Base-by-base conservation (phyloP, 768 basidiomycete genomes). In the Psilocybe cyanescens region DNA sequence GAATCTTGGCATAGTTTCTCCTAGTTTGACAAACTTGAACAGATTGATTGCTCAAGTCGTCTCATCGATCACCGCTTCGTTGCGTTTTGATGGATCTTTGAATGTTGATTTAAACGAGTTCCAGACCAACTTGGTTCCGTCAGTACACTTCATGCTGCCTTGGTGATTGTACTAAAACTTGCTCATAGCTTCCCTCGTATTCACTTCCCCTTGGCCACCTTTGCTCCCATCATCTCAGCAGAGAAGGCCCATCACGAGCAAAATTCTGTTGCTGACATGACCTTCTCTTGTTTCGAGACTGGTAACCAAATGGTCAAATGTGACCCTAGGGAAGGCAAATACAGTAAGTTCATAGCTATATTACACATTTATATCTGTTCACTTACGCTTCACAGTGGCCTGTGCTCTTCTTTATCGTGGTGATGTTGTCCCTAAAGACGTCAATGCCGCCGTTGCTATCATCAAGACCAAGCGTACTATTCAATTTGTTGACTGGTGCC, bases 391-490 rank as follows among this genome's bases (percentile, higher is more conserved):
- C 48, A 29, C 58, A 92, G 90, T 94, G 92, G 95, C 95, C 48
- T 95, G 94, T 75, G 91, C 90, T 72, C 78, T 96, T 64, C 81
- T 97, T 50, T 97, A 94, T 82, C 94, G 95, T 70, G 96, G 96
- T 64, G 96, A 98, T 71, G 95, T 98, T 67, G 96, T 95, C 49
- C 94, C 96, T 68, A 97, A 97, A 84, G 97, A 98, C 75, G 91
- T 90, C 68, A 91, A 96, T 66, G 87, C 91, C 59, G 97, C 97
- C 60, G 93, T 98, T 68, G 87, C 92, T 46, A 89, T 83, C 67
- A 94, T 99, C 83, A 97, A 96, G 85, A 98, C 95, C 59, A 98
- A 96, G 85, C 88, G 92, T 66, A 97, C 97, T 28, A 97, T 99
- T 71, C 95, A 97, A 71, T 97, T 97, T 74, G 96, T 98, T 63